Conservation (phyloP, 768 basidiomycete genomes). For the Candolleomyces eurysporus region DNA sequence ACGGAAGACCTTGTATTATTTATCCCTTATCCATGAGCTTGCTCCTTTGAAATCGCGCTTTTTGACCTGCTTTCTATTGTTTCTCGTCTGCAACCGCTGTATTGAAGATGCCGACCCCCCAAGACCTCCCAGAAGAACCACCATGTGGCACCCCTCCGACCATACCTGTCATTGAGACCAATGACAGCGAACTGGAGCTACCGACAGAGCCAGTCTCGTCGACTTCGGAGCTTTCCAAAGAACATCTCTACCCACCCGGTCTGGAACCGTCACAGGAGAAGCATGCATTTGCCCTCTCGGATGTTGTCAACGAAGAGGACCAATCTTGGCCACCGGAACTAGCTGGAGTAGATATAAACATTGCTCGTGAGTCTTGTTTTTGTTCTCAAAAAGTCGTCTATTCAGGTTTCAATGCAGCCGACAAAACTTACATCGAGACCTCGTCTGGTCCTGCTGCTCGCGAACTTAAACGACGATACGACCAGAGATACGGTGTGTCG, state of each 20-base stretch:
- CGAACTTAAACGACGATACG: conserved; percentile 75
- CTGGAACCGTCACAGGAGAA: conserved; percentile 10
- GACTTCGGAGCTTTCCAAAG: neutral
- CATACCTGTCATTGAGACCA: conserved; percentile 21
- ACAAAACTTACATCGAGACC: conserved; percentile 79
- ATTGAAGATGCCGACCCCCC: conserved; percentile 12
- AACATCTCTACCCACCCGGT: conserved; percentile 15
- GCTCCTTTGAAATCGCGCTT: conserved; percentile 22
- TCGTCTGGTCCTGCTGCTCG: conserved; percentile 73
- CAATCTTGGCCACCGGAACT: conserved; percentile 46
- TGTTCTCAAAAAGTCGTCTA: conserved; percentile 5
- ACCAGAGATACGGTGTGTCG: conserved; percentile 65
- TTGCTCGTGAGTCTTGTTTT: conserved; percentile 49
- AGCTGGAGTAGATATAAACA: conserved; percentile 52
- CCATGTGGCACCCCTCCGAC: neutral
- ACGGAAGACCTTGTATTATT: conserved; percentile 3
- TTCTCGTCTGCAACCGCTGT: conserved; percentile 19
- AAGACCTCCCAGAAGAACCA: neutral
- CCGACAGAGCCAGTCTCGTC: neutral
- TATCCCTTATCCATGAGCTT: conserved; percentile 24
- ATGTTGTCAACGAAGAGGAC: conserved; percentile 35
- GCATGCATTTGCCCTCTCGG: conserved; percentile 44
- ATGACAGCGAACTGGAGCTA: neutral
- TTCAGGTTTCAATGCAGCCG: conserved; percentile 38
- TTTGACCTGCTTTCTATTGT: conserved; percentile 9